Evolutionary conservation across 345 rosid genomes (phyloP), one percentile per base, ranked within the genome.

Genomic region (Cardamine resedifolia): DNA sequence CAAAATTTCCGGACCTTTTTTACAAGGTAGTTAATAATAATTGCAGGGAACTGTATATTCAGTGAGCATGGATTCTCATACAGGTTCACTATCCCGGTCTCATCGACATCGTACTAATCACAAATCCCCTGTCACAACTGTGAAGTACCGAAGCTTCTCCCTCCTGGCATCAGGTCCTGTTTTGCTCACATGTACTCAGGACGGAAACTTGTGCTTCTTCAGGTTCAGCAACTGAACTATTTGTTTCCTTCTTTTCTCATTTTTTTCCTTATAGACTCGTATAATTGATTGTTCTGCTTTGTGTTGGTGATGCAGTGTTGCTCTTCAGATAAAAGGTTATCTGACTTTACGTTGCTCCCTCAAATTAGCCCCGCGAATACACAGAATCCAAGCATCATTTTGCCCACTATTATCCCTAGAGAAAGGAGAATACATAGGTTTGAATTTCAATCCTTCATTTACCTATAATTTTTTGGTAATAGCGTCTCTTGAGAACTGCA

Each of bases 351-450:
- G 96, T 15, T 90, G 99, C 83, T 87, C 97, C 5, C 90, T 90
- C 70, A 87, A 91, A 77, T 80, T 91, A 78, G 76, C 83, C 31
- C 86, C 96, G 1, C 81, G 91, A 36, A 75, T 89, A 73, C 94
- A 94, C 74, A 81, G 79, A 64, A 83, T 88, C 45, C 86, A 85
- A 64, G 92, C 90, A 28, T 89, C 97, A 26, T 94, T 94, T 84
- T 90, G 98, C 78, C 98, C 96, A 44, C 71, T 90, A 61, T 87
- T 94, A 71, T 94, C 98, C 58, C 84, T 89, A 26, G 96, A 90
- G 72, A 87, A 94, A 72, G 98, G 98, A 73, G 97, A 94, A 75
- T 94, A 78, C 67, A 91, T 94, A 87, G 98, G 97, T 89, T 16
- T 38, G 82, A 26, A 38, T 62, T 33, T 14, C 7, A 53, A 12